phyloP scores from a whole-genome alignment of 108 stramenopile genomes.

The Discostella stelligeroides region DNA sequence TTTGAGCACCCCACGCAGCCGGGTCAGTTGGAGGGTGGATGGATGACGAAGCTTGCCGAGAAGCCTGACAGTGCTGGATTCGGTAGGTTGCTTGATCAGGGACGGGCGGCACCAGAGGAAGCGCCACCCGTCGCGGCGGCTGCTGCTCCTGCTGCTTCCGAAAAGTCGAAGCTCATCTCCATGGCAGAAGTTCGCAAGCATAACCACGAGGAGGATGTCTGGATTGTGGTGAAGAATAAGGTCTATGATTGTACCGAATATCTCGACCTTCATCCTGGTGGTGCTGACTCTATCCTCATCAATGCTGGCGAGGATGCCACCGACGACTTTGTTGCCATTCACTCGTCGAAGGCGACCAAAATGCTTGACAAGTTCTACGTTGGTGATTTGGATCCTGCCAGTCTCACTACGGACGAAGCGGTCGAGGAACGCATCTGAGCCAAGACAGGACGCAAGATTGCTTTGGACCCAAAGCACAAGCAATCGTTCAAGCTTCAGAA shows the following conservation, averaged over 20 bases:
- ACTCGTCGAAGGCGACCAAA: constrained; percentile 91
- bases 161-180: constrained; percentile 62
- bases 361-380: constrained; percentile 94
- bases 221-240: constrained; percentile 92
- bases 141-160: constrained; percentile 43
- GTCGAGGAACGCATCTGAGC: constrained; percentile 43
- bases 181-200: constrained; percentile 90
- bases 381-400: constrained; percentile 77
- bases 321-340: constrained; percentile 97
- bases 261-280: constrained; percentile 94
- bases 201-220: constrained; percentile 88
- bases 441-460: constrained; percentile 65
- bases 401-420: constrained; percentile 50
- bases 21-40: constrained; percentile 91
- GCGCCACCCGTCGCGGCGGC: constrained; percentile 39
- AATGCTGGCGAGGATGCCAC: constrained; percentile 95
- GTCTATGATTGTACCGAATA: constrained; percentile 95
- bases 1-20: constrained; percentile 97
- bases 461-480: constrained; percentile 89
- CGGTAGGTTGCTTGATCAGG: constrained; percentile 68
- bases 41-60: constrained; percentile 88
- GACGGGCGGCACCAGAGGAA: constrained; percentile 48
- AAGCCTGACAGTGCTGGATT: constrained; percentile 85
- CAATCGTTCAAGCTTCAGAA: constrained; percentile 81
- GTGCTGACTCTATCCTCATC: constrained; percentile 91